phyloP scores from a whole-genome alignment of 192 early-diverging fungal genomes.

The Thamnidium elegans region DNA sequence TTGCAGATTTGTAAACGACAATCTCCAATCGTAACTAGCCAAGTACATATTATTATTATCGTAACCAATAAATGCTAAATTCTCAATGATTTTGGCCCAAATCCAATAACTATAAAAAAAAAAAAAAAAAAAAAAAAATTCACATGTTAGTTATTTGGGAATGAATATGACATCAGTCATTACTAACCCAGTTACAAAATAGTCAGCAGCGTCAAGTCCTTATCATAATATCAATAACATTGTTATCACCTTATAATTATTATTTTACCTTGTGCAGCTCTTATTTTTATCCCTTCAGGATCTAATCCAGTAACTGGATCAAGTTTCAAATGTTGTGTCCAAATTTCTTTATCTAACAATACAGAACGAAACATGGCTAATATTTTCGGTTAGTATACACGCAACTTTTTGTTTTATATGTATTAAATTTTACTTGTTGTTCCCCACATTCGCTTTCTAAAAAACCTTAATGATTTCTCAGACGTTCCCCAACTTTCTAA shows the following conservation, averaged over 20 bases:
- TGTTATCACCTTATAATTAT: no score
- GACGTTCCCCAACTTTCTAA: constrained; percentile 86
- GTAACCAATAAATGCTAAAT: constrained; percentile 80
- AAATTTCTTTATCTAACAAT: constrained; percentile 82
- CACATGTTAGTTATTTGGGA: not conserved
- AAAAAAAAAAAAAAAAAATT: not conserved
- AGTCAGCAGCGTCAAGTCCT: constrained; percentile 87
- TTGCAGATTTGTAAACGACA: constrained; percentile 76
- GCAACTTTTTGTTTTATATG: no score
- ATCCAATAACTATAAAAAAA: constrained; percentile 70
- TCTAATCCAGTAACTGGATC: constrained; percentile 82
- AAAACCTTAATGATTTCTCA: constrained; percentile 77
- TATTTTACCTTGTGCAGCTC: constrained; percentile 68
- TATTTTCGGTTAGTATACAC: not conserved
- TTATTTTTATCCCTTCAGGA: constrained; percentile 74
- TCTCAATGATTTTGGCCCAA: constrained; percentile 80
- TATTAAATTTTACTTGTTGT: constrained; percentile 69
- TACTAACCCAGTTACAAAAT: constrained; percentile 76
- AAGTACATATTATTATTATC: constrained; percentile 86
- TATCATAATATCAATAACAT: not conserved
- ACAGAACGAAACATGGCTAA: constrained; percentile 81
- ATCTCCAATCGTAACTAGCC: constrained; percentile 88
- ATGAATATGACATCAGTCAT: not conserved
- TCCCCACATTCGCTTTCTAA: constrained; percentile 86
- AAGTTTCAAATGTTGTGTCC: constrained; percentile 81